A percentile compares a stretch with the other conserved stretches of the same genome.
phyloP scores from a whole-genome alignment of 192 early-diverging fungal genomes.

The Mortierella antarctica region DNA sequence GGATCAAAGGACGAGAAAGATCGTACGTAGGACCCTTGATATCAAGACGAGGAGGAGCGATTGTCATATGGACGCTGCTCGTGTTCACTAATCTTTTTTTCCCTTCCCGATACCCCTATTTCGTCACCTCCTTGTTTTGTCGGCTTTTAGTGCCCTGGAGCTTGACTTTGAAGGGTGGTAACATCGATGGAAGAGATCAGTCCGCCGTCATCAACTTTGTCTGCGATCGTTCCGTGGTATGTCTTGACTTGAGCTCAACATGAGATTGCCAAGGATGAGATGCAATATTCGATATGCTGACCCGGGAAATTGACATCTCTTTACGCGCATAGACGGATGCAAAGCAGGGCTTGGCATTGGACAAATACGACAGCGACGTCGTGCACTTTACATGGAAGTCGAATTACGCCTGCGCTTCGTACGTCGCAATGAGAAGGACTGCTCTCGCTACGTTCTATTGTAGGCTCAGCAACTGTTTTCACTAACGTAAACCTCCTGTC shows the following conservation, averaged over 20 bases:
- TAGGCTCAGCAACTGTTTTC: neutral
- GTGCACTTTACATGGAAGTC: slow-evolving; percentile 37
- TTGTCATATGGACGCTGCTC: neutral
- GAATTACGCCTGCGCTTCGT: slow-evolving; percentile 33
- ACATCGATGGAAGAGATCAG: slow-evolving; percentile 23
- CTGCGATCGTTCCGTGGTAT: slow-evolving; percentile 35
- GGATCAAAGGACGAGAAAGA: slow-evolving; percentile 34
- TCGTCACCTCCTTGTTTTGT: neutral
- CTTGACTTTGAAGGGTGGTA: slow-evolving; percentile 45
- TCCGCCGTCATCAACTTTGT: slow-evolving; percentile 48
- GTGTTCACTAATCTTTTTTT: neutral
- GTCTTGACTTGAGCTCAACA: neutral
- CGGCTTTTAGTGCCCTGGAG: slow-evolving; percentile 38
- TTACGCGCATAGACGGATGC: slow-evolving; percentile 26
- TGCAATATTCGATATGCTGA: neutral
- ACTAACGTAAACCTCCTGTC: neutral
- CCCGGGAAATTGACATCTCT: neutral
- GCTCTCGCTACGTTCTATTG: neutral
- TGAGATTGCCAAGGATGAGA: neutral
- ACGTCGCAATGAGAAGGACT: slow-evolving; percentile 5
- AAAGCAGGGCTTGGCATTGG: slow-evolving; percentile 11
- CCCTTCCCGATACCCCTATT: neutral
- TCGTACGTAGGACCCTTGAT: slow-evolving; percentile 9
- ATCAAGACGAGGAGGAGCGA: neutral
- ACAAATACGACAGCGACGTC: slow-evolving; percentile 20